Percentiles rank a stretch among this genome's conserved stretches.
Evolutionary conservation across 2,329 filamentous ascomycete genomes (phyloP).

Genomic region (Aspergillus aculeatus): DNA sequence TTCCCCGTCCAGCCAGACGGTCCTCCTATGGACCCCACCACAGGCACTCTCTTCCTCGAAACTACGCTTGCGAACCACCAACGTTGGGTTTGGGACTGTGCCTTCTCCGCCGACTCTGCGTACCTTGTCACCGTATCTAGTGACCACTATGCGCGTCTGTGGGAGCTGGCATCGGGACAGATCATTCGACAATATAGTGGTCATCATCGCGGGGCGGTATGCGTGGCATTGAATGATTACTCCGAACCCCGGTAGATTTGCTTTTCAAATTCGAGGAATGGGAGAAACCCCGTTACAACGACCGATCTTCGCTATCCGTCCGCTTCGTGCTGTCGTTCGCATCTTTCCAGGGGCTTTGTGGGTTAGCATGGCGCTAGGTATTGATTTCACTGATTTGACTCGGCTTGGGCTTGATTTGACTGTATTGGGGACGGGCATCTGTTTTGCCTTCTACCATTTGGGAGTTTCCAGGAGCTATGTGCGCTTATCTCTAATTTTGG

Average conservation of each 20-base stretch:
- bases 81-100: slow-evolving; percentile 97
- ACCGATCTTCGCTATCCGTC: neutral
- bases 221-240: slow-evolving; percentile 89
- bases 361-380: neutral
- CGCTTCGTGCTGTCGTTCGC: neutral
- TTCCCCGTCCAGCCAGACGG: slow-evolving; percentile 40
- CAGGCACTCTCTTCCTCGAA: slow-evolving; percentile 69
- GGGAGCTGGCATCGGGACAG: slow-evolving; percentile 81
- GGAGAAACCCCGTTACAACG: neutral
- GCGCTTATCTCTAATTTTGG: neutral
- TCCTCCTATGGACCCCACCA: slow-evolving; percentile 42
- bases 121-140: slow-evolving; percentile 92
- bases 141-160: slow-evolving; percentile 87
- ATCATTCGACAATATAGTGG: slow-evolving; percentile 96
- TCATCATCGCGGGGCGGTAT: slow-evolving; percentile 87
- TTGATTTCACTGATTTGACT: neutral
- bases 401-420: neutral
- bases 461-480: neutral
- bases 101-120: slow-evolving; percentile 88
- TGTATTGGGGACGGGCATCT: neutral
- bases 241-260: slow-evolving; percentile 42
- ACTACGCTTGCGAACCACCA: slow-evolving; percentile 87
- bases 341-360: neutral
- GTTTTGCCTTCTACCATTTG: neutral
- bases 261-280: neutral